Evolutionary conservation across 345 rosid species (phyloP).

Genomic region (Citrus sinensis): DVS_A1.0 CM039163.1:7842501-7843000

Average conservation of each 20-base stretch:
- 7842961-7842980: not conserved
- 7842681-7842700: constrained; percentile 82
- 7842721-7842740: constrained; percentile 86
- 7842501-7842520: not conserved
- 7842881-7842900: not conserved
- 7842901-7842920: not conserved
- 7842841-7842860: constrained; percentile 1
- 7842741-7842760: constrained; percentile 86
- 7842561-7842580: not conserved
- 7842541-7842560: not conserved
- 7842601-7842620: not conserved
- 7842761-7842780: constrained; percentile 94
- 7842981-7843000: not conserved
- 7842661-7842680: constrained; percentile 90
- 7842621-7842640: not conserved
- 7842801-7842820: constrained; percentile 15
- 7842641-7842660: constrained; percentile 11
- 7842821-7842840: not conserved
- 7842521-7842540: not conserved
- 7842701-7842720: constrained; percentile 88
- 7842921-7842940: not conserved
- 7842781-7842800: constrained; percentile 48
- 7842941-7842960: not conserved
- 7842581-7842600: not conserved
- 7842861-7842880: not conserved